Conservation (phyloP, 768 basidiomycete genomes). For the Hypholoma sublateritium region DNA sequence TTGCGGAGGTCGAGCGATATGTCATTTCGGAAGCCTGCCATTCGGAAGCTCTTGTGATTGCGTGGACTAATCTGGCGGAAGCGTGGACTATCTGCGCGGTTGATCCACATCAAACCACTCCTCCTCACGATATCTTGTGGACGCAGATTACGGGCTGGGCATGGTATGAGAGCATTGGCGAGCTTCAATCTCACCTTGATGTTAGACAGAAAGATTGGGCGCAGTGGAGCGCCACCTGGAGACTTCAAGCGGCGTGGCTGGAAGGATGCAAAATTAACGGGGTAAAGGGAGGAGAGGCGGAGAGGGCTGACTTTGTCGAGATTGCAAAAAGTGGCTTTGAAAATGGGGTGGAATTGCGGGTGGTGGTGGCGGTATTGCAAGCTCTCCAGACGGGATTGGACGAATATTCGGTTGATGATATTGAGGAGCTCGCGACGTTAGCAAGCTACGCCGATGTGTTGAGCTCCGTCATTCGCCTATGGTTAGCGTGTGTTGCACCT, state of each 20-base stretch:
- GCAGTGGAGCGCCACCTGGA: constrained; percentile 53
- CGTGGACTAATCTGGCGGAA: constrained; percentile 62
- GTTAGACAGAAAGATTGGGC: constrained; percentile 30
- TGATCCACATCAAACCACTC: constrained; percentile 89
- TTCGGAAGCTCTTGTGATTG: constrained; percentile 35
- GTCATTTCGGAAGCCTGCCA: constrained; percentile 37
- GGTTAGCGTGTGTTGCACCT: constrained; percentile 60
- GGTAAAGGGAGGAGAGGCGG: constrained; percentile 61
- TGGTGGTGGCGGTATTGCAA: constrained; percentile 37
- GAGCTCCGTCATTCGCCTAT: constrained; percentile 55
- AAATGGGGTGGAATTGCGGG: constrained; percentile 29
- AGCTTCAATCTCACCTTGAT: constrained; percentile 34
- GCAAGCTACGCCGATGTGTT: constrained; percentile 37
- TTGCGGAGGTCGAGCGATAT: constrained; percentile 50
- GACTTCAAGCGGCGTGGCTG: constrained; percentile 63
- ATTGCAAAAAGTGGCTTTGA: constrained; percentile 42
- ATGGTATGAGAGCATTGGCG: constrained; percentile 64
- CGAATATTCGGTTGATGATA: constrained; percentile 16
- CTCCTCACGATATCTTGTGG: constrained; percentile 88
- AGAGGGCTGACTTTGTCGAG: constrained; percentile 45
- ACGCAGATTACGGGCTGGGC: constrained; percentile 79
- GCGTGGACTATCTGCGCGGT: constrained; percentile 81
- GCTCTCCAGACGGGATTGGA: constrained; percentile 30
- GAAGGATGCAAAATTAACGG: constrained; percentile 78
- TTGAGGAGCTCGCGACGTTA: constrained; percentile 26